These are phyloP conservation scores for Coprinellus aureogranulatus DNA, from an alignment of 768 basidiomycete species.

Conservation along the genomic window DNA sequence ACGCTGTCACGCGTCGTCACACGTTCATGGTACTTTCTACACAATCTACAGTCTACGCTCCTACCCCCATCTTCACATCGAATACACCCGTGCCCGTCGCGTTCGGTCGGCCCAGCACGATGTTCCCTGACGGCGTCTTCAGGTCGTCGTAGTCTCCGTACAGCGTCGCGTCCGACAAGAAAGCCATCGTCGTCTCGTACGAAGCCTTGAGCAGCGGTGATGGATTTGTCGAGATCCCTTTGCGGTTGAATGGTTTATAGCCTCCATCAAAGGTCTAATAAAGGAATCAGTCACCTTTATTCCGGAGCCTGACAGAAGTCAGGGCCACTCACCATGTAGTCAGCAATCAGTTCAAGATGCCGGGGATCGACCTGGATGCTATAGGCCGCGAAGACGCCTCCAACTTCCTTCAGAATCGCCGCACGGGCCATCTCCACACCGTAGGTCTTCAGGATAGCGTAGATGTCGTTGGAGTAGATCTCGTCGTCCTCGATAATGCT, in stretches of 20 bases:
- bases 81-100: slow-evolving; percentile 94
- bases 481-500: slow-evolving; percentile 71
- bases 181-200: slow-evolving; percentile 92
- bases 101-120: slow-evolving; percentile 86
- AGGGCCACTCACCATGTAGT: slow-evolving; percentile 84
- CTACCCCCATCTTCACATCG: slow-evolving; percentile 66
- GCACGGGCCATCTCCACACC: slow-evolving; percentile 96
- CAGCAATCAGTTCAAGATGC: slow-evolving; percentile 95
- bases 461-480: slow-evolving; percentile 94
- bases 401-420: slow-evolving; percentile 87
- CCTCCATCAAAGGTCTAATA: slow-evolving; percentile 92
- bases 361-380: slow-evolving; percentile 93
- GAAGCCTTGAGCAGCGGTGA: slow-evolving; percentile 98
- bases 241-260: slow-evolving; percentile 97
- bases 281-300: slow-evolving; percentile 2
- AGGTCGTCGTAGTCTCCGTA: slow-evolving; percentile 95
- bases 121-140: slow-evolving; percentile 83
- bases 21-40: slow-evolving; percentile 11
- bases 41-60: slow-evolving; percentile 9
- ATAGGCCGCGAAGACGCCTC: slow-evolving; percentile 90
- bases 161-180: slow-evolving; percentile 91
- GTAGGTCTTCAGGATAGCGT: slow-evolving; percentile 85
- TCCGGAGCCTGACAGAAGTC: not conserved
- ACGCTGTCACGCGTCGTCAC: no score
- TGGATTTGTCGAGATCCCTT: slow-evolving; percentile 87